Percentiles rank a stretch among this genome's conserved stretches.
phyloP scores from a whole-genome alignment of 2,329 filamentous ascomycete species.

The Annulohypoxylon truncatum region DNA sequence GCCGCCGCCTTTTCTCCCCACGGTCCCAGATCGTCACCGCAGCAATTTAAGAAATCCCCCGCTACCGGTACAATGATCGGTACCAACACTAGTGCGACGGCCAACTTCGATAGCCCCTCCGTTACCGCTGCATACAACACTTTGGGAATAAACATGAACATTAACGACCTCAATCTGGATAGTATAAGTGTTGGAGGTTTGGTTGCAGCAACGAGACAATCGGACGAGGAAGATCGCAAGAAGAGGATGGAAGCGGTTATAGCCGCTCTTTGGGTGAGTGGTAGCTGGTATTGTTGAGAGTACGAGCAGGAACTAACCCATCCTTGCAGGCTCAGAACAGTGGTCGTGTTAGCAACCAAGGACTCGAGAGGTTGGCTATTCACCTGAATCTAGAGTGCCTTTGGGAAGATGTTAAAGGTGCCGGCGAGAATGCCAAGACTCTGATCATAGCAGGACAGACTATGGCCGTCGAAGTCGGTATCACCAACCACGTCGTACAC shows the following conservation, averaged over 20 bases:
- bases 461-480: constrained; percentile 70
- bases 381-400: constrained; percentile 74
- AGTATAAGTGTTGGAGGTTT: constrained; percentile 62
- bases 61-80: constrained; percentile 61
- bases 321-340: constrained; percentile 54
- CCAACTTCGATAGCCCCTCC: constrained; percentile 73
- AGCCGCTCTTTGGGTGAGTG: constrained; percentile 60
- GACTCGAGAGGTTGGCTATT: constrained; percentile 76
- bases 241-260: constrained; percentile 66
- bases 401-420: constrained; percentile 65
- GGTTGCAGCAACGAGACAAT: constrained; percentile 55
- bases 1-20: constrained; percentile 69
- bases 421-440: constrained; percentile 62
- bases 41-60: constrained; percentile 73
- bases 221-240: constrained; percentile 65
- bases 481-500: constrained; percentile 71
- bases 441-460: constrained; percentile 72
- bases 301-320: constrained; percentile 36
- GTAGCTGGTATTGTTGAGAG: constrained; percentile 48
- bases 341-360: constrained; percentile 78
- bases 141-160: constrained; percentile 53
- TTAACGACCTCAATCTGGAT: constrained; percentile 66
- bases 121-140: constrained; percentile 71
- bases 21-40: constrained; percentile 69
- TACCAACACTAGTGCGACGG: constrained; percentile 58